Conservation (phyloP, 805 yeast genomes). For the Metschnikowia kofuensis region DNA sequence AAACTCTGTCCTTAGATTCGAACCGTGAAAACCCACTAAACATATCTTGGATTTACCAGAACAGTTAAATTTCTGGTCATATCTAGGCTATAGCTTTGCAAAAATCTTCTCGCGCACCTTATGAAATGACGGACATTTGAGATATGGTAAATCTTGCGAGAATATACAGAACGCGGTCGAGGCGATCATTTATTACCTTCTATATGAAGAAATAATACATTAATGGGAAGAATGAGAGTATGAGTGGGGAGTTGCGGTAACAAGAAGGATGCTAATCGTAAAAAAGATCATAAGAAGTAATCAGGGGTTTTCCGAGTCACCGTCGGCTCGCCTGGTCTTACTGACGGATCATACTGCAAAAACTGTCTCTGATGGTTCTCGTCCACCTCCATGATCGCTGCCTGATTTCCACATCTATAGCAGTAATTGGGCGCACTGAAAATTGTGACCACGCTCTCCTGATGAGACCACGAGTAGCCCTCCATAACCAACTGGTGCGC, state of each 20-base stretch:
- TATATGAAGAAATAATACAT: conserved; percentile 8
- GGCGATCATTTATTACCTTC: conserved; percentile 9
- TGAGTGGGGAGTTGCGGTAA: background rate
- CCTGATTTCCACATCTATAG: conserved; percentile 97
- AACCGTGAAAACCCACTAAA: too few relatives aligned
- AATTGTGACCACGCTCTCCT: conserved; percentile 89
- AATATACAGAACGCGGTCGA: background rate
- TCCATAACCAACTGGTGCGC: conserved; percentile 99
- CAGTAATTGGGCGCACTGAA: conserved; percentile 96
- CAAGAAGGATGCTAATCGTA: conserved; percentile 3
- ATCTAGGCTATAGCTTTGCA: too few relatives aligned
- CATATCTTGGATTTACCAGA: too few relatives aligned
- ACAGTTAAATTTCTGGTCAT: too few relatives aligned
- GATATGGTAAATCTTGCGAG: too few relatives aligned
- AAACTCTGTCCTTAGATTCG: too few relatives aligned
- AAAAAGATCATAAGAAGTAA: conserved; percentile 66
- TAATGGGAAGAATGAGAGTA: conserved; percentile 4
- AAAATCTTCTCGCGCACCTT: too few relatives aligned
- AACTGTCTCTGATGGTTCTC: conserved; percentile 89
- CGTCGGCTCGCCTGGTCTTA: conserved; percentile 97
- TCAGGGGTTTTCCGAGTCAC: conserved; percentile 97
- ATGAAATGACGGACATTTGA: too few relatives aligned
- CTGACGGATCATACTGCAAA: conserved; percentile 93
- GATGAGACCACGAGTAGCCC: conserved; percentile 93
- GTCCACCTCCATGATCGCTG: conserved; percentile 97